phyloP scores from a whole-genome alignment of 1,284 basidiomycete species.

The Coniophora puteana region DNA sequence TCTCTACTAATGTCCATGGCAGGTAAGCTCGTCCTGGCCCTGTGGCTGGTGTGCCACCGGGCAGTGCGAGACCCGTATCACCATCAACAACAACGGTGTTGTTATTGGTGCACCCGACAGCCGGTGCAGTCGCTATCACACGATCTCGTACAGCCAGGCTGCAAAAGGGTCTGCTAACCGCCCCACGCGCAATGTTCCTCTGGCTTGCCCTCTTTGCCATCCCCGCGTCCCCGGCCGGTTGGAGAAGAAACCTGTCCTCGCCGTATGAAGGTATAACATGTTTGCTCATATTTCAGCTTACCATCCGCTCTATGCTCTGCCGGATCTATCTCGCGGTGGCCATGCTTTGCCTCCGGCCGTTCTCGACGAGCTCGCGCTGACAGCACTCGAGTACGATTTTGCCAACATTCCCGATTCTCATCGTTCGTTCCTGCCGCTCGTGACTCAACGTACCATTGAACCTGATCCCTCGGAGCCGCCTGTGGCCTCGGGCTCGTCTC shows the following conservation, averaged over 20 bases:
- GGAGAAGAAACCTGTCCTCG: not conserved
- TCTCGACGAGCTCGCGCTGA: not conserved
- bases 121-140: not conserved
- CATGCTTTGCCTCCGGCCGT: not conserved
- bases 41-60: too few species aligned
- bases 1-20: too few species aligned
- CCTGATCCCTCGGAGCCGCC: too few species aligned
- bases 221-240: not conserved
- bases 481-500: too few species aligned
- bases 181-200: not conserved
- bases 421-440: too few species aligned
- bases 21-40: too few species aligned
- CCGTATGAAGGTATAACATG: not conserved
- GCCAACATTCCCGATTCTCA: not conserved
- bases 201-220: not conserved
- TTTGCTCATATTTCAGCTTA: not conserved
- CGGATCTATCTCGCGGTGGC: not conserved
- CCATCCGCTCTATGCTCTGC: not conserved
- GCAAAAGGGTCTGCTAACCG: too few species aligned
- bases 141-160: not conserved
- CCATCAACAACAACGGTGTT: not conserved
- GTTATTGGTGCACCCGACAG: not conserved
- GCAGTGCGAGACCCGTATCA: too few species aligned
- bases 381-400: not conserved
- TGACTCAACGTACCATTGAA: too few species aligned